Evolutionary conservation across 495 filamentous ascomycete genomes (phyloP).

Genomic region (Baudoinia panamericana): DNA sequence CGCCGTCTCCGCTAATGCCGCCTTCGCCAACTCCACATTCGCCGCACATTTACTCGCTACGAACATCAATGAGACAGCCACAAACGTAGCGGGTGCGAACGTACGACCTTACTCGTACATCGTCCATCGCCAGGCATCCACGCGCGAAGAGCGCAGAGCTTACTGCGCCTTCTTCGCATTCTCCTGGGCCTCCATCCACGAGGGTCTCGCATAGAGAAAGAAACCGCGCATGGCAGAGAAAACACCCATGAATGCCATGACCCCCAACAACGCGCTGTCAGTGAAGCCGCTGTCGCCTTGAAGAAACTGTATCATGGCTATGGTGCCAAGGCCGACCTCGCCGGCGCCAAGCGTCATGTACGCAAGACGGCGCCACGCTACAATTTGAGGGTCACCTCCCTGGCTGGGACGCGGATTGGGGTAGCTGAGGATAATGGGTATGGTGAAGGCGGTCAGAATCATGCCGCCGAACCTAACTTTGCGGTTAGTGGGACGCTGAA

Average conservation of each 20-base stretch:
- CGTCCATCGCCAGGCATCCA: too few species aligned
- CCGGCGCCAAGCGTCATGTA: slow-evolving; percentile 14
- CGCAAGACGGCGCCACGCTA: slow-evolving; percentile 10
- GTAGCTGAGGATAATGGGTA: slow-evolving; percentile 16
- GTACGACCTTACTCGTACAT: too few species aligned
- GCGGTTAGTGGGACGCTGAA: background rate
- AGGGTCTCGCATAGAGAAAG: slow-evolving; percentile 8
- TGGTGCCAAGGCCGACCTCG: slow-evolving; percentile 12
- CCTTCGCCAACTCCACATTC: too few species aligned
- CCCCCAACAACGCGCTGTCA: slow-evolving; percentile 3
- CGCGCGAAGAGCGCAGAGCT: too few species aligned
- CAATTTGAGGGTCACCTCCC: slow-evolving; percentile 2
- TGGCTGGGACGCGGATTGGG: slow-evolving; percentile 14
- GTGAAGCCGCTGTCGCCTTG: slow-evolving; percentile 12
- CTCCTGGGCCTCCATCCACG: slow-evolving; percentile 6
- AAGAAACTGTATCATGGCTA: slow-evolving; percentile 8
- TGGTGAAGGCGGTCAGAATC: slow-evolving; percentile 8
- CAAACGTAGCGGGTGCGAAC: too few species aligned
- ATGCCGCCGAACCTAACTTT: slow-evolving; percentile 7
- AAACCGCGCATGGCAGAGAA: slow-evolving; percentile 3
- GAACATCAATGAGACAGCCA: too few species aligned
- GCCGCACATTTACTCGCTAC: too few species aligned
- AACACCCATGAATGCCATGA: slow-evolving; percentile 3
- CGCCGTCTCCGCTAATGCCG: too few species aligned
- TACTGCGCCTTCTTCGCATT: slow-evolving; percentile 6